These are phyloP conservation scores for Sordariomycetes sp. DNA, from an alignment of 2,329 filamentous ascomycete genomes.

Conservation along the genomic window DNA sequence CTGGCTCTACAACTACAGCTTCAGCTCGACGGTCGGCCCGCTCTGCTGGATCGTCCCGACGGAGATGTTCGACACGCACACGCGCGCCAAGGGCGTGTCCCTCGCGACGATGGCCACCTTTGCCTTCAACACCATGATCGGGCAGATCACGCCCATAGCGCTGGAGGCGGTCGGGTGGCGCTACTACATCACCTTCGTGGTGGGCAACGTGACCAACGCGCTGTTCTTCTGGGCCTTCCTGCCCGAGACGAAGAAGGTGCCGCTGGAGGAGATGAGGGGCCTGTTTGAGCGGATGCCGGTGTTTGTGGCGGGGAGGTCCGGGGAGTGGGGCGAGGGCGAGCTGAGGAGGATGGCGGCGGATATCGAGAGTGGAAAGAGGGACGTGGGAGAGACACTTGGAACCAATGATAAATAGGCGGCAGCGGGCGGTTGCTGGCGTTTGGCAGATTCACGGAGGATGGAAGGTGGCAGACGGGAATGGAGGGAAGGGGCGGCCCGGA, in stretches of 20 bases:
- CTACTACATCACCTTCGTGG: slow-evolving; percentile 32
- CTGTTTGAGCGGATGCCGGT: slow-evolving; percentile 53
- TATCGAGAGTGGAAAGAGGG: background rate
- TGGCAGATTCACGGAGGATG: too few relatives aligned
- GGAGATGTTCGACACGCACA: slow-evolving; percentile 70
- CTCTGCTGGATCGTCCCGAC: slow-evolving; percentile 51
- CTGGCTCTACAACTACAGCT: slow-evolving; percentile 74
- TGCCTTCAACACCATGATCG: slow-evolving; percentile 69
- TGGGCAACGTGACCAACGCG: slow-evolving; percentile 49
- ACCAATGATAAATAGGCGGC: too few relatives aligned
- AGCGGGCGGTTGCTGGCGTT: too few relatives aligned
- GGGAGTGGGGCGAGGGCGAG: background rate
- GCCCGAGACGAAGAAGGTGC: slow-evolving; percentile 55
- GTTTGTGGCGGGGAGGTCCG: slow-evolving; percentile 48
- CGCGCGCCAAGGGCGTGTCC: slow-evolving; percentile 62
- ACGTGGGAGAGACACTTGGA: too few relatives aligned
- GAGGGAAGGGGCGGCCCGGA: too few relatives aligned
- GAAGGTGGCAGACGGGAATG: too few relatives aligned
- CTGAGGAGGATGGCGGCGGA: background rate
- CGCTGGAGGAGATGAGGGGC: slow-evolving; percentile 59
- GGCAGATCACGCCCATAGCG: slow-evolving; percentile 47
- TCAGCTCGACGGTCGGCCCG: slow-evolving; percentile 60
- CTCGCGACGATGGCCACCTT: slow-evolving; percentile 64
- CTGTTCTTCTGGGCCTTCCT: slow-evolving; percentile 51
- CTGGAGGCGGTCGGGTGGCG: slow-evolving; percentile 26